A percentile compares a stretch with the other conserved stretches of the same genome.
Evolutionary conservation across 1,284 basidiomycete species (phyloP).

Genomic region (Boletellus dicymbophilus): DNA sequence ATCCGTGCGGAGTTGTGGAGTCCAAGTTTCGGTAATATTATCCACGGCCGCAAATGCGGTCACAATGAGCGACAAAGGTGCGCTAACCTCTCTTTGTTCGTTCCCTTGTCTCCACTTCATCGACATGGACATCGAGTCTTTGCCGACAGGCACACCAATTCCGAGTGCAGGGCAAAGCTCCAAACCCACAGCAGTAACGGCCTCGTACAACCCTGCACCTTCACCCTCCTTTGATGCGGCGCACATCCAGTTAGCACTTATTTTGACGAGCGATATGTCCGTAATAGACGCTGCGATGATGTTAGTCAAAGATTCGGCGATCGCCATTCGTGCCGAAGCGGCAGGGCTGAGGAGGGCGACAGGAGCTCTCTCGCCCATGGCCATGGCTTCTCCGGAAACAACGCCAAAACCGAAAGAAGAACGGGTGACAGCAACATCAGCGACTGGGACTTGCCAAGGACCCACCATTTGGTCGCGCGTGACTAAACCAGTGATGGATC

Average conservation of each 20-base stretch:
- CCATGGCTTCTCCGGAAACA: conserved; percentile 92
- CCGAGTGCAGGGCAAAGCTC: conserved; percentile 96
- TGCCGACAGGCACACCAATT: conserved; percentile 95
- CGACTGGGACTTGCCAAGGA: conserved; percentile 97
- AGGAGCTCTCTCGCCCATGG: conserved; percentile 96
- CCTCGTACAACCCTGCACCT: conserved; percentile 89
- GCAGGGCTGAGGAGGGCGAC: conserved; percentile 86
- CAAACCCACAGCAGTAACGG: conserved; percentile 91
- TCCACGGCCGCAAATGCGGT: conserved; percentile 93
- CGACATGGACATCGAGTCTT: conserved; percentile 99
- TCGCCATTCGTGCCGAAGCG: conserved; percentile 94
- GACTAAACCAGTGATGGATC: conserved; percentile 93
- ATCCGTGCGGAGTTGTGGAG: conserved; percentile 81
- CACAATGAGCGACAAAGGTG: conserved; percentile 91
- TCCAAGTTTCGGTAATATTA: conserved; percentile 87
- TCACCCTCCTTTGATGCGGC: conserved; percentile 91
- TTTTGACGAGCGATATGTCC: conserved; percentile 78
- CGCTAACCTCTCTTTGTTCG: conserved; percentile 79
- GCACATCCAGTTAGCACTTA: conserved; percentile 99
- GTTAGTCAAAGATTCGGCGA: conserved; percentile 94
- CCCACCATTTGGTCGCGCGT: conserved; percentile 99
- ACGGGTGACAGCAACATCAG: conserved; percentile 96
- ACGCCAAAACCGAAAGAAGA: conserved; percentile 93
- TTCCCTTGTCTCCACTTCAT: conserved; percentile 87
- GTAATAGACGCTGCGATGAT: conserved; percentile 82